Percentiles rank a stretch among this genome's conserved stretches.
phyloP scores from a whole-genome alignment of 331 rosid genomes.

The Malus hybrid region DNA sequence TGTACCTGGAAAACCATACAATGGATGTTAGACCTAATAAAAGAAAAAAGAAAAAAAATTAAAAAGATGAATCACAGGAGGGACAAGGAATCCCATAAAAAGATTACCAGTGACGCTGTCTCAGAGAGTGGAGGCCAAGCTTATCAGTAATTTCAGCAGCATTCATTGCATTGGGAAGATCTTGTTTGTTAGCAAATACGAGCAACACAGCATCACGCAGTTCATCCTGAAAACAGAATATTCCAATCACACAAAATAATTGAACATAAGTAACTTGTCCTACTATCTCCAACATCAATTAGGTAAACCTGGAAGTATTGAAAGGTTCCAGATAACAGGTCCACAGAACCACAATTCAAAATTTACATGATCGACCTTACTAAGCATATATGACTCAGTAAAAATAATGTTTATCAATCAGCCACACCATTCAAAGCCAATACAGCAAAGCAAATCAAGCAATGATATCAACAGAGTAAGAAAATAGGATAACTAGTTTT shows the following conservation, averaged over 20 bases:
- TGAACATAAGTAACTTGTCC: neutral
- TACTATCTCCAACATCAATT: neutral
- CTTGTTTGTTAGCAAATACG: slow-evolving; percentile 99
- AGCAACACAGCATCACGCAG: slow-evolving; percentile 97
- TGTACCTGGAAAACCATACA: slow-evolving; percentile 59
- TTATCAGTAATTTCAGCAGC: slow-evolving; percentile 99
- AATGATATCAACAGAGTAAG: neutral
- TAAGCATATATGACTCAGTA: too few relatives aligned
- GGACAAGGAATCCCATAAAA: neutral
- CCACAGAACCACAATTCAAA: neutral
- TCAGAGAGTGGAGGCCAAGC: slow-evolving; percentile 97
- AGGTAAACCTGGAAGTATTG: neutral
- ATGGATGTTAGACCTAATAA: slow-evolving; percentile 7
- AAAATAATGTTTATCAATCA: too few relatives aligned
- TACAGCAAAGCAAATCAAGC: neutral
- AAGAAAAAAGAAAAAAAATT: too few relatives aligned
- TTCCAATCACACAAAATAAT: neutral
- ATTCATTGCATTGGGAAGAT: slow-evolving; percentile 99
- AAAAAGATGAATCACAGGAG: neutral
- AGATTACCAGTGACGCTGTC: slow-evolving; percentile 97
- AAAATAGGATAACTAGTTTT: neutral
- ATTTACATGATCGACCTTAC: too few relatives aligned
- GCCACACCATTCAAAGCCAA: neutral
- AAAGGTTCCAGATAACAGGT: neutral
- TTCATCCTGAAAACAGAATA: slow-evolving; percentile 60